Evolutionary conservation across 805 yeast genomes (phyloP).

Genomic region (Yarrowia porcina): DNA sequence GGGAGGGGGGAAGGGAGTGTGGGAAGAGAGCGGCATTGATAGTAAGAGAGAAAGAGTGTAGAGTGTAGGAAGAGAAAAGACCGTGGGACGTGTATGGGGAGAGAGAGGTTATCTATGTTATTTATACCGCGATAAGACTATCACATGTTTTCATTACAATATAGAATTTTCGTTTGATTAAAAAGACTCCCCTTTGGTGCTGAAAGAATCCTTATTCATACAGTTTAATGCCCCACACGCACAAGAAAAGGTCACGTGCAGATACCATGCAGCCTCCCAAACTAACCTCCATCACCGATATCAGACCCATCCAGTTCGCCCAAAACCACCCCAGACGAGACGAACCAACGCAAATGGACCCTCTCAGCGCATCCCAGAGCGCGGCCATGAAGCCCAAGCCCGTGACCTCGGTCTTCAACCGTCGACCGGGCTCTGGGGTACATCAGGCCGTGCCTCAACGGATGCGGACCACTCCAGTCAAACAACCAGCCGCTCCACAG

Average conservation of each 20-base stretch:
- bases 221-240: conserved; percentile 1
- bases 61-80: too few species aligned
- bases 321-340: not conserved
- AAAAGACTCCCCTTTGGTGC: not conserved
- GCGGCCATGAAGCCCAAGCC: conserved; percentile 21
- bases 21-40: too few species aligned
- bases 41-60: too few species aligned
- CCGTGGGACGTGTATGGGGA: too few species aligned
- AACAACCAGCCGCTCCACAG: not conserved
- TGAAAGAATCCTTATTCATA: too few species aligned
- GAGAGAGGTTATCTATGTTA: too few species aligned
- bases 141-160: not conserved
- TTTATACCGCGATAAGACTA: not conserved
- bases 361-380: conserved; percentile 22
- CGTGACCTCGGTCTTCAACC: conserved; percentile 22
- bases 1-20: not conserved
- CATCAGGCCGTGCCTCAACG: conserved; percentile 15
- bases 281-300: conserved; percentile 14
- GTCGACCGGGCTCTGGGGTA: not conserved
- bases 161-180: not conserved
- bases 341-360: not conserved
- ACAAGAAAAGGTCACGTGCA: conserved; percentile 15
- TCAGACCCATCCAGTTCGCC: not conserved
- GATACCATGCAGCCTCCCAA: conserved; percentile 15
- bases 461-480: not conserved